Percentiles rank a stretch among this genome's conserved stretches.
phyloP scores from a whole-genome alignment of 371 early-diverging fungal species.

The Encephalitozoon hellem region DNA sequence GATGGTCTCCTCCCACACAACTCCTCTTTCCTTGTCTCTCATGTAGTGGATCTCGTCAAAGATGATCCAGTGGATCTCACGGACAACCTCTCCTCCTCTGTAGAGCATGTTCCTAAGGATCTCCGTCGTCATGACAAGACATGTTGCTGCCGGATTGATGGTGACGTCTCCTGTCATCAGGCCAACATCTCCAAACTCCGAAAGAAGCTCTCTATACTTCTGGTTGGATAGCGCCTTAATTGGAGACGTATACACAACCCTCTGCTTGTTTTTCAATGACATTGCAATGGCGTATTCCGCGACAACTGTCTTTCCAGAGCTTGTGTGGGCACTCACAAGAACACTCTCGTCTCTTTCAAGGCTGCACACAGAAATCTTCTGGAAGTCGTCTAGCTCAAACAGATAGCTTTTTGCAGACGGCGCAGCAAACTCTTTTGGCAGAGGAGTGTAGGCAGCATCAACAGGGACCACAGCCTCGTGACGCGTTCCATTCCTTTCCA shows the following conservation, averaged over 20 bases:
- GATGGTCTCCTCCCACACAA: conserved; percentile 99
- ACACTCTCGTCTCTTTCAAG: conserved; percentile 90
- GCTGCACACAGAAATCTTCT: conserved; percentile 74
- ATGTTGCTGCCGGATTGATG: conserved; percentile 85
- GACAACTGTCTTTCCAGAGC: conserved; percentile 97
- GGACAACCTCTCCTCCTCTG: conserved; percentile 87
- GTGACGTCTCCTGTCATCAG: conserved; percentile 99
- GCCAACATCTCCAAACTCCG: conserved; percentile 91
- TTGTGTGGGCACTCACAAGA: conserved; percentile 93
- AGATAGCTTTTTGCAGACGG: conserved; percentile 73
- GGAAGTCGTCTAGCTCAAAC: conserved; percentile 93
- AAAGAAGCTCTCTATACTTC: conserved; percentile 91
- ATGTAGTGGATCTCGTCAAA: conserved; percentile 99
- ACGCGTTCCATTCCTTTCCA: conserved; percentile 40
- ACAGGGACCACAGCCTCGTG: conserved; percentile 59
- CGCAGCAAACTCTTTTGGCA: conserved; percentile 60
- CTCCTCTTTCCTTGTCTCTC: conserved; percentile 79
- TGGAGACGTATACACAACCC: conserved; percentile 96
- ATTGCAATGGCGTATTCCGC: conserved; percentile 98
- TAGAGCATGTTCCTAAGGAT: conserved; percentile 97
- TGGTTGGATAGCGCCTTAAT: conserved; percentile 98
- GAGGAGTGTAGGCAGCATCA: conserved; percentile 29
- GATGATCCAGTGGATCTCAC: conserved; percentile 96
- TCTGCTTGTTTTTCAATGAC: conserved; percentile 76
- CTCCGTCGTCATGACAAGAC: conserved; percentile 99